phyloP scores from a whole-genome alignment of 768 basidiomycete genomes.

The Scleroderma citrinum region DNA sequence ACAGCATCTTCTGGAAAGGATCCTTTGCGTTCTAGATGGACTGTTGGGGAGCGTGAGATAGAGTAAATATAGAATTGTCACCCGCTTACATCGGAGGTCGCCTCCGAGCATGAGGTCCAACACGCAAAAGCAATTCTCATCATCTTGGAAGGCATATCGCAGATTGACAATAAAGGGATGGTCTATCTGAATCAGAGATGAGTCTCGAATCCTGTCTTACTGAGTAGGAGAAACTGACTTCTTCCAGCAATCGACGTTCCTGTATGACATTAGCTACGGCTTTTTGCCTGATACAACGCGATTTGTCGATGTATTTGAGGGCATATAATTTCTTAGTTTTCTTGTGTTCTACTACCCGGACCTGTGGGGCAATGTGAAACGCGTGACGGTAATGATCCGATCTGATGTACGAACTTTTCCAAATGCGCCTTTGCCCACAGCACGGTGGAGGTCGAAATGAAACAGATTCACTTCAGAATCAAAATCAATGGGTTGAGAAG shows the following conservation, averaged over 20 bases:
- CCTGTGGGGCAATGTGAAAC: slow-evolving; percentile 39
- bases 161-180: slow-evolving; percentile 87
- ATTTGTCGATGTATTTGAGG: slow-evolving; percentile 97
- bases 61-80: not conserved
- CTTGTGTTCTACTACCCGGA: slow-evolving; percentile 96
- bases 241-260: slow-evolving; percentile 87
- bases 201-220: slow-evolving; percentile 6
- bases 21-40: slow-evolving; percentile 74
- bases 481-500: slow-evolving; percentile 80
- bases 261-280: slow-evolving; percentile 92
- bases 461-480: slow-evolving; percentile 82
- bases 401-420: slow-evolving; percentile 65
- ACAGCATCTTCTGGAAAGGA: slow-evolving; percentile 67
- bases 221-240: slow-evolving; percentile 44
- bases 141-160: slow-evolving; percentile 95
- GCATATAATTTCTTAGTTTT: slow-evolving; percentile 88
- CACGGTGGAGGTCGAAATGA: slow-evolving; percentile 94
- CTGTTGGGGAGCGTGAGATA: slow-evolving; percentile 33
- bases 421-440: slow-evolving; percentile 96
- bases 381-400: slow-evolving; percentile 3
- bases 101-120: slow-evolving; percentile 96
- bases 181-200: slow-evolving; percentile 52
- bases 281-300: slow-evolving; percentile 84
- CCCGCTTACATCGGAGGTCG: slow-evolving; percentile 76
- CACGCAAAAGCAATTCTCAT: slow-evolving; percentile 96